Base-by-base conservation (phyloP, 2,329 filamentous ascomycete species). In the Microsporum ferrugineum region DNA sequence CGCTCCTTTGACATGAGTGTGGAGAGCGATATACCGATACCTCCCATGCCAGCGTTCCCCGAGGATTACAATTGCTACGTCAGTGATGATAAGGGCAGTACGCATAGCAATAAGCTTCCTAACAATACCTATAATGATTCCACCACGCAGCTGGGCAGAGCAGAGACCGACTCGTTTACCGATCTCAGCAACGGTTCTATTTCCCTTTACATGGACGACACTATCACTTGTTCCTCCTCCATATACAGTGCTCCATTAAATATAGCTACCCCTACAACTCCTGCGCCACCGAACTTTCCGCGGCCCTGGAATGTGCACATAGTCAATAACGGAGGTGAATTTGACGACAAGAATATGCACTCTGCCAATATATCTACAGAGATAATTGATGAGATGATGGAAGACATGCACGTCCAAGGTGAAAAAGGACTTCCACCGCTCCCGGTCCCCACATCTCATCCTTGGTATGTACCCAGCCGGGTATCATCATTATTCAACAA, bases 311-410 rank as follows among this genome's bases (percentile, higher is more conserved):
- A 41, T 6, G 31, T 53, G 17, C 49, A 34, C 10, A 38, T 57
- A 7, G 38, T 57, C 34, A 39, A 33, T 8, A 38, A 23, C 34
- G 33, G 34, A 2, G 34, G 17, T 29, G 55, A 57, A 39, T 41
- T 57, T 38, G n/a, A 41, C n/a, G 38, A 57, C 33, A 57, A 57
- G 55, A 17, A 39, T 57, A n/a, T 57, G 3, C 55, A 38, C 31
- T 23, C 55, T 29, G 17, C 33, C 33, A 41, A 27, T 23, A 14
- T 6, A 8, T 23, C 38, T 12, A 17, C 57, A 1, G 57, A 59
- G 12, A 34, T 59, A 47, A 59, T 59, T 2, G 57, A 59, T n/a
- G 57, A 59, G 57, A 59, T 47, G 39, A 47, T 59, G 39, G 57
- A 59, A 45, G 41, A 59, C 23, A 27, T 59, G 29, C 57, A 59